Evolutionary conservation across 2,329 filamentous ascomycete species (phyloP), one percentile per base, ranked within the genome.

Genomic region (Cyanodermella asteris): DNA sequence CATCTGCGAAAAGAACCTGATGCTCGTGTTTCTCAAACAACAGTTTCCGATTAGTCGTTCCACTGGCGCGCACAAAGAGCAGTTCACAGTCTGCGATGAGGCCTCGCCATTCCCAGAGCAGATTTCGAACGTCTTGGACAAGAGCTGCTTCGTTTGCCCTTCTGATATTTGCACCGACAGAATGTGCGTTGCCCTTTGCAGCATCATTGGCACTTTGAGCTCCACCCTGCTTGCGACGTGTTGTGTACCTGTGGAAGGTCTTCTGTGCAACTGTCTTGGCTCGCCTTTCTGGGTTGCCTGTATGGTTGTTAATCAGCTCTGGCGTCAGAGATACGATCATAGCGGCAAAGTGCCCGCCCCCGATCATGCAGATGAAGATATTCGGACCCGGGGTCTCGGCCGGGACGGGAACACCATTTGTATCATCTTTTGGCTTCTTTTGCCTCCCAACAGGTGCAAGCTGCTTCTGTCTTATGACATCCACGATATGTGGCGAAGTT

Each of bases 351-450:
- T 97, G 87, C 0, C 87, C 87, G 31, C 87, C 87, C 13, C 87
- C 87, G 25, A 97, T 91, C 87, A 97, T 97, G 49, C 82, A 94
- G 23, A 97, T 63, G 43, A 97, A 94, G 24, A 91, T 69, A 43
- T 94, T 82, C 3, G 81, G 78, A 6, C 72, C 71, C 13, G 69
- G 65, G 41, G 72, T 66, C 4, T 56, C 55, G 7, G 61, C 49
- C 2, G 57, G 51, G 3, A 61, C 56, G 5, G 66, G 46, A 10
- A 56, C 53, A 3, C 67, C 64, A 23, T 70, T 68, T 18, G 58
- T 50, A 2, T 61, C 53, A 31, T 62, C 33, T n/a, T 33, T 31
- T 13, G 35, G 37, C 11, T 38, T 36, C 37, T 48, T 40, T 36
- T 49, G 46, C 33, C 39, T 28, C 17, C 55, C 46, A 27, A 56